Evolutionary conservation across 2,329 filamentous ascomycete species (phyloP), one percentile per base, ranked within the genome.

Genomic region (Elsinoe necatrix): DNA sequence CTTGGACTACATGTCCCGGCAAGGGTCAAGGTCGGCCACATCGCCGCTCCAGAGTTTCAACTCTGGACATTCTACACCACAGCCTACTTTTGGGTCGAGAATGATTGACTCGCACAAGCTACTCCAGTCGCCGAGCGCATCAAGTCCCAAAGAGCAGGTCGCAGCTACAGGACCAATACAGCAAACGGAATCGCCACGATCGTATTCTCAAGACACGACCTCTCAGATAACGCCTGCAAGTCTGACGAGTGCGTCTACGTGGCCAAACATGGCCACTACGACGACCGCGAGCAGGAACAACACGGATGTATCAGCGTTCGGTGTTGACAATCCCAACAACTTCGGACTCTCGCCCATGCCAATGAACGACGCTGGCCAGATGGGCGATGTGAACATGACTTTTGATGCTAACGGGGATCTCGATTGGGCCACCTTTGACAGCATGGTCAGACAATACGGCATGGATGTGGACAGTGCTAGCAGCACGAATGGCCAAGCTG

Each of bases 381-480:
- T 56, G n/a, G 54, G 29, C 2, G 54, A 56, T 27, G 41, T 56
- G 54, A 45, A 42, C 39, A 56, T 56, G 54, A 56, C 59, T 3
- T 59, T 73, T 60, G 72, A 73, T 20, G 68, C 69, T 4, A 68
- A 67, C 1, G 68, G 65, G 11, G 72, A 68, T 31, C 57, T 77
- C 60, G 72, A 77, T 52, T 78, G 75, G 75, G 68, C 74, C 39
- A 71, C 68, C 35, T 77, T 74, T 72, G 75, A 77, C 43, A 72
- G 76, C 60, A 67, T 78, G 57, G 74, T 77, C 1, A 65, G 65
- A 23, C 71, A 77, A 56, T 77, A 73, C 57, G 74, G 72, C 5
- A 71, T 72, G 62, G 72, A 76, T n/a, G 65, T 70, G 2, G 68
- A 70, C 47, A 57, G 35, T 16, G 41, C 35, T 29, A 25, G 58